A percentile compares a stretch with the other conserved stretches of the same genome.
These are phyloP conservation scores for Starmera quercuum DNA, from an alignment of 805 yeast genomes.

Conservation along the genomic window DNA sequence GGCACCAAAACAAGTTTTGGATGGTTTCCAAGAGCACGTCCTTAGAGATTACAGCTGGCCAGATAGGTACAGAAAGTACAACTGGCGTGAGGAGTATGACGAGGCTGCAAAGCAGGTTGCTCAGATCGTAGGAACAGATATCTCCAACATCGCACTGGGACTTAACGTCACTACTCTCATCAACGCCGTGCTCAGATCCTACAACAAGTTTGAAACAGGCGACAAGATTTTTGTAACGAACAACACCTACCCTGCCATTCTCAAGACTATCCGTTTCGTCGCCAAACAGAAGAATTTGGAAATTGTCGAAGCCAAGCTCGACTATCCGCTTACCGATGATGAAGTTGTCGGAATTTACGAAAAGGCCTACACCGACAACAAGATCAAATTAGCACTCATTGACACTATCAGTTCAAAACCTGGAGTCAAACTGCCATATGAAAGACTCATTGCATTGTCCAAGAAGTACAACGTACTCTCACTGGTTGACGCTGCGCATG, in stretches of 20 bases:
- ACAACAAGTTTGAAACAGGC: conserved; percentile 32
- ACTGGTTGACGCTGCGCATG: conserved; percentile 69
- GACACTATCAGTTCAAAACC: conserved; percentile 63
- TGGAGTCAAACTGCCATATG: conserved; percentile 50
- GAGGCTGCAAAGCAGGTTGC: conserved; percentile 29
- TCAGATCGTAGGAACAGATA: conserved; percentile 35
- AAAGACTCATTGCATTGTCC: conserved; percentile 37
- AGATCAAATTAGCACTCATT: conserved; percentile 37
- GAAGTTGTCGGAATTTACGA: conserved; percentile 29
- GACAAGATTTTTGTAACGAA: conserved; percentile 34
- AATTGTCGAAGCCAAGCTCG: conserved; percentile 28
- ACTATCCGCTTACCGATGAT: conserved; percentile 37
- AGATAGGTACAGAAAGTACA: conserved; percentile 32
- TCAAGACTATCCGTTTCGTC: conserved; percentile 15
- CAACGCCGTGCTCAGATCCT: conserved; percentile 45
- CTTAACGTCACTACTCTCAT: conserved; percentile 51
- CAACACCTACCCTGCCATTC: conserved; percentile 7
- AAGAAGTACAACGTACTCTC: conserved; percentile 39
- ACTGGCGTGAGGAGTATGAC: conserved; percentile 21
- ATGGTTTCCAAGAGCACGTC: conserved; percentile 22
- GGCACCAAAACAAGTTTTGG: conserved; percentile 38
- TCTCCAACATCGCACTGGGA: conserved; percentile 39
- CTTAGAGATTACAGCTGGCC: conserved; percentile 29
- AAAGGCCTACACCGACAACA: conserved; percentile 17
- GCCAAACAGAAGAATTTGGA: conserved; percentile 22